A percentile compares a stretch with the other conserved stretches of the same genome.
These are phyloP conservation scores for Phaseolus lunatus DNA, from an alignment of 306 rosid species.

Conservation along the genomic window DNA sequence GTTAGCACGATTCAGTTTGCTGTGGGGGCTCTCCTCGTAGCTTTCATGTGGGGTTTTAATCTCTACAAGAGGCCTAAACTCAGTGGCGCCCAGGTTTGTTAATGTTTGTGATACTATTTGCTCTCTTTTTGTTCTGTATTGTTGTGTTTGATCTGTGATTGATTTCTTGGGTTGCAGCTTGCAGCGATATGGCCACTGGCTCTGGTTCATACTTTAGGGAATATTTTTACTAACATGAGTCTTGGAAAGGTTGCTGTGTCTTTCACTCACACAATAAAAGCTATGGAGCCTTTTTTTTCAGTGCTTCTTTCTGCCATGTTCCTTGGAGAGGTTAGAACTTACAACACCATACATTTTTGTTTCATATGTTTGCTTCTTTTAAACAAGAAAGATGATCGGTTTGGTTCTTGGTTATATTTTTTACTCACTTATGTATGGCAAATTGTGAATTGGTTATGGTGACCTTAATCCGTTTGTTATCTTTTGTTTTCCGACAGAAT, in stretches of 20 bases:
- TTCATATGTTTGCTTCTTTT: neutral
- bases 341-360: neutral
- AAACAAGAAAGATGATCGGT: neutral
- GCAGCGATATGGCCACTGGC: constrained; percentile 85
- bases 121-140: constrained; percentile 38
- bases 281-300: constrained; percentile 94
- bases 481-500: constrained; percentile 52
- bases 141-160: neutral
- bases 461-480: constrained; percentile 19
- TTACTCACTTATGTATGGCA: no score
- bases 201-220: constrained; percentile 82
- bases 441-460: neutral
- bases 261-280: constrained; percentile 95
- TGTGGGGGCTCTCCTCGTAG: constrained; percentile 70
- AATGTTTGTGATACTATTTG: neutral
- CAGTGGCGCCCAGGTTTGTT: constrained; percentile 73
- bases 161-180: constrained; percentile 60
- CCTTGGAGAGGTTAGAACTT: constrained; percentile 77
- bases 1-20: constrained; percentile 74
- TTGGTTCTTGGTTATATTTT: neutral
- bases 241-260: constrained; percentile 97
- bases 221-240: constrained; percentile 94
- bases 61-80: constrained; percentile 80
- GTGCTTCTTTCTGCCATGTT: constrained; percentile 92
- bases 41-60: constrained; percentile 81